A percentile compares a stretch with the other conserved stretches of the same genome.
Evolutionary conservation across 495 filamentous ascomycete species (phyloP).

Genomic region (Penicillium coffeae): DNA sequence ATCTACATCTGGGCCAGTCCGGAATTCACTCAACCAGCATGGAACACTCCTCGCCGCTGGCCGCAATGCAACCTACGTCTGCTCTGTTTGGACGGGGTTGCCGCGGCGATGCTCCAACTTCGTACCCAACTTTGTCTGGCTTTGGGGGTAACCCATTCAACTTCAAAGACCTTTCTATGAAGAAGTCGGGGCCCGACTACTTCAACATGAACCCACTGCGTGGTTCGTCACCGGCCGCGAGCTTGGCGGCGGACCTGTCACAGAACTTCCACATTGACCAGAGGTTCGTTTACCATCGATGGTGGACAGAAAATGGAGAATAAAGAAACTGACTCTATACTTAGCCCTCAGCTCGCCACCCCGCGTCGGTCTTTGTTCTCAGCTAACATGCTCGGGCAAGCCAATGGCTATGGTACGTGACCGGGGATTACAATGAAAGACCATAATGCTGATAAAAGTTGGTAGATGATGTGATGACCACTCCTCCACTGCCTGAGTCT

Average conservation of each 20-base stretch:
- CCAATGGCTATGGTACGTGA: slow-evolving; percentile 67
- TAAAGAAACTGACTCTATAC: slow-evolving; percentile 26
- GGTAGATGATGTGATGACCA: slow-evolving; percentile 65
- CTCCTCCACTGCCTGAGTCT: slow-evolving; percentile 82
- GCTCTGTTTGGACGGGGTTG: slow-evolving; percentile 55
- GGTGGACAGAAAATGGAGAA: not conserved
- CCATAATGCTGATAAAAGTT: not conserved
- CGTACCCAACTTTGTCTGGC: slow-evolving; percentile 49
- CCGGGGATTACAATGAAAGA: slow-evolving; percentile 8
- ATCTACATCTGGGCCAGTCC: slow-evolving; percentile 5
- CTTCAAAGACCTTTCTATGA: slow-evolving; percentile 70
- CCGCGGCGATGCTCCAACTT: slow-evolving; percentile 48
- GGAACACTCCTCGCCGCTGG: slow-evolving; percentile 91
- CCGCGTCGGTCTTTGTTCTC: slow-evolving; percentile 93
- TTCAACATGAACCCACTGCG: slow-evolving; percentile 77
- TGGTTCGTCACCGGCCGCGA: slow-evolving; percentile 86
- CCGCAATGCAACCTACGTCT: slow-evolving; percentile 84
- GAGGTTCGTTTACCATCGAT: slow-evolving; percentile 53
- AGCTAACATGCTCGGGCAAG: slow-evolving; percentile 62
- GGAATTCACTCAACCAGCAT: slow-evolving; percentile 43
- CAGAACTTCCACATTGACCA: slow-evolving; percentile 95
- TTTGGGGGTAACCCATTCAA: slow-evolving; percentile 66
- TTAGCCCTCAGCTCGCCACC: slow-evolving; percentile 85
- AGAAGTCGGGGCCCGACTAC: slow-evolving; percentile 55
- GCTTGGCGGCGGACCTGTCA: slow-evolving; percentile 86